A percentile compares a stretch with the other conserved stretches of the same genome.
These are phyloP conservation scores for Nitzschia putrida DNA, from an alignment of 108 stramenopile genomes.

Conservation along the genomic window DNA sequence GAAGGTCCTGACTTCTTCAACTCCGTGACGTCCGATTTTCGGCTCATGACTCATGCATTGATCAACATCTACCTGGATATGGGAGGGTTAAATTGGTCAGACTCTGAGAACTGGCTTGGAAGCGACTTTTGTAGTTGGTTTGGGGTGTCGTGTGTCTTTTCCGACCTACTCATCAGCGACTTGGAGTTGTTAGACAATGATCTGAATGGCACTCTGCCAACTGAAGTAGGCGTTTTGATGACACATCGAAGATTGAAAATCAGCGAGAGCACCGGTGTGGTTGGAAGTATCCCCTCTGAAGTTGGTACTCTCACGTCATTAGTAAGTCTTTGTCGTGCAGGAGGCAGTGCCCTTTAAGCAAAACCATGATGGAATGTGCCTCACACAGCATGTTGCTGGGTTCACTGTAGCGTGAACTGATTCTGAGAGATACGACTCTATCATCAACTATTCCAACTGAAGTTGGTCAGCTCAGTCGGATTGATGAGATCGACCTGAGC, in stretches of 20 bases:
- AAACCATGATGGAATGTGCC: too few species aligned
- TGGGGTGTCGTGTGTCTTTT: background rate
- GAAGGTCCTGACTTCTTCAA: background rate
- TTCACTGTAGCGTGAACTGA: slow-evolving; percentile 3
- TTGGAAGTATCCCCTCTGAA: background rate
- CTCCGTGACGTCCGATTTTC: background rate
- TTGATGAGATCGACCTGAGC: slow-evolving; percentile 4
- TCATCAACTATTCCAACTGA: slow-evolving; percentile 2
- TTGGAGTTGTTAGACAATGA: background rate
- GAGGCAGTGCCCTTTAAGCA: too few species aligned
- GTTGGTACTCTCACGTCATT: too few species aligned
- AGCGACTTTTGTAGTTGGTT: slow-evolving; percentile 1
- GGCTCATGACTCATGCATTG: background rate
- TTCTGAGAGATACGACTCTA: background rate
- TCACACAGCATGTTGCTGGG: too few species aligned
- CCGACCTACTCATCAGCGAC: background rate
- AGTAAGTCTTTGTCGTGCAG: too few species aligned
- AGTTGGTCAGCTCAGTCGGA: background rate
- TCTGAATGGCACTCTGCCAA: slow-evolving; percentile 1
- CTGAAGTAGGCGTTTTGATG: background rate
- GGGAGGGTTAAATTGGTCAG: slow-evolving; percentile 3
- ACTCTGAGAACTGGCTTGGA: background rate
- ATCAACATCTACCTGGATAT: slow-evolving; percentile 7
- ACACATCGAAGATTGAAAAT: slow-evolving; percentile 1
- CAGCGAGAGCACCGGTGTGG: background rate